Base-by-base conservation (phyloP, 2,329 filamentous ascomycete genomes). In the Gliomastix tumulicola region DNA sequence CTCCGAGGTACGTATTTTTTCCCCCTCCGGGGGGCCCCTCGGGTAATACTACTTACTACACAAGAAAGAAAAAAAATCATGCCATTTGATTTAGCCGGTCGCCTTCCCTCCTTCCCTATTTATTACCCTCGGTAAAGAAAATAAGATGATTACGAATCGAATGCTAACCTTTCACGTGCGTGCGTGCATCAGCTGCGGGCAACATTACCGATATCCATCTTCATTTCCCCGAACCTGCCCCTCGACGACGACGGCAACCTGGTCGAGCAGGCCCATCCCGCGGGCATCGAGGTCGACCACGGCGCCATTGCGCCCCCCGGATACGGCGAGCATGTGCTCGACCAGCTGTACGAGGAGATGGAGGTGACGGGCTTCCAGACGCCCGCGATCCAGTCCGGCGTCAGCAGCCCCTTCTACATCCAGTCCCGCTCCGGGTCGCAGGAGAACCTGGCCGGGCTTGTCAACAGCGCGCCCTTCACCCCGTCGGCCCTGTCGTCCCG, bases 221-320 rank as follows among this genome's bases (percentile, higher is more conserved):
- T 95, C 62, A 96, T 97, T 47, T 98, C 92, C 6, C 90, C 92
- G 1, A 92, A 92, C 53, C 79, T 95, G 50, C 84, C 88, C 0
- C 76, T 96, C 25, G 87, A 92, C 50, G 88, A 94, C 36, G 77
- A 90, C 41, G 92, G 94, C 49, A 82, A 85, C 49, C 72, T 97
- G 3, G 68, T 86, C 36, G 38, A 79, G 50, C 66, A 66, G n/a
- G 69, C 74, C 48, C 68, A 53, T 55, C 66, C 41, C 60, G 69
- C 47, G 55, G 64, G 64, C 10, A 36, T 44, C 9, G 66, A 73
- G 31, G 66, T 69, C 28, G 71, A 78, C 28, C 66, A 76, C 39
- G 69, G 76, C 16, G 72, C 76, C 19, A 76, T 84, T 40, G 89
- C 90, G 10, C 92, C 92, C n/a, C 92, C 92, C 1, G 79, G 88